A percentile compares a stretch with the other conserved stretches of the same genome.
These are phyloP conservation scores for Phlyctochytrium bullatum DNA, from an alignment of 192 early-diverging fungal genomes.

Conservation along the genomic window DNA sequence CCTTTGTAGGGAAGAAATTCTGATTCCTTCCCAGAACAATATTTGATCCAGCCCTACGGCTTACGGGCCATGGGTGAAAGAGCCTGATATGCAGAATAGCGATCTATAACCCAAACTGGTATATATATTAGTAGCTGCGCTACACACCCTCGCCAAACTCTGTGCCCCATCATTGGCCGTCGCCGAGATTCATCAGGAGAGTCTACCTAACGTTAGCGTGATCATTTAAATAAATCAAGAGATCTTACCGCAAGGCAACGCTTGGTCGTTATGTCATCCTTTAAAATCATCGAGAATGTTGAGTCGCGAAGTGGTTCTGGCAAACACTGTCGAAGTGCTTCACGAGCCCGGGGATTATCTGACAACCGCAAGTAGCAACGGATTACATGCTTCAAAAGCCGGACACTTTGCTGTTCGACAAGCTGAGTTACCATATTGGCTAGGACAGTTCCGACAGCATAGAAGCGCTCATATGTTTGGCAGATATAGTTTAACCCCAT, in stretches of 20 bases:
- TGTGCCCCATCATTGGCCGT: constrained; percentile 12
- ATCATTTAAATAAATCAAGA: background rate
- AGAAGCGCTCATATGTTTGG: constrained; percentile 89
- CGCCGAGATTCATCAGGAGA: constrained; percentile 18
- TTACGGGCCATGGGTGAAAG: too few species aligned
- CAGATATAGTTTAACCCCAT: constrained; percentile 87
- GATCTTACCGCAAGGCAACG: constrained; percentile 57
- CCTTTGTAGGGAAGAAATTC: too few species aligned
- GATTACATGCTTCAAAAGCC: constrained; percentile 91
- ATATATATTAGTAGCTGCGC: too few species aligned
- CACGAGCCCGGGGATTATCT: constrained; percentile 88
- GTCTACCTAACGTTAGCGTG: background rate
- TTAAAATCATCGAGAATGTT: constrained; percentile 79
- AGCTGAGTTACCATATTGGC: constrained; percentile 92
- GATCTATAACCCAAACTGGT: too few species aligned
- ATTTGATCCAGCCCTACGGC: too few species aligned
- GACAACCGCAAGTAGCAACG: constrained; percentile 89
- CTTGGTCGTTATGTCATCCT: constrained; percentile 90
- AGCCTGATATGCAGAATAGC: too few species aligned
- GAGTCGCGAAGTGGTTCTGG: constrained; percentile 85
- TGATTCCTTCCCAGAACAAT: too few species aligned
- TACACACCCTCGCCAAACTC: too few species aligned
- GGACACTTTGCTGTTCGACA: constrained; percentile 76
- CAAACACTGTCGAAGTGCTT: constrained; percentile 86
- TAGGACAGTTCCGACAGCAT: constrained; percentile 91